Evolutionary conservation across 768 basidiomycete genomes (phyloP), one percentile per base, ranked within the genome.

Genomic region (Phaeolepiota aurea): DNA sequence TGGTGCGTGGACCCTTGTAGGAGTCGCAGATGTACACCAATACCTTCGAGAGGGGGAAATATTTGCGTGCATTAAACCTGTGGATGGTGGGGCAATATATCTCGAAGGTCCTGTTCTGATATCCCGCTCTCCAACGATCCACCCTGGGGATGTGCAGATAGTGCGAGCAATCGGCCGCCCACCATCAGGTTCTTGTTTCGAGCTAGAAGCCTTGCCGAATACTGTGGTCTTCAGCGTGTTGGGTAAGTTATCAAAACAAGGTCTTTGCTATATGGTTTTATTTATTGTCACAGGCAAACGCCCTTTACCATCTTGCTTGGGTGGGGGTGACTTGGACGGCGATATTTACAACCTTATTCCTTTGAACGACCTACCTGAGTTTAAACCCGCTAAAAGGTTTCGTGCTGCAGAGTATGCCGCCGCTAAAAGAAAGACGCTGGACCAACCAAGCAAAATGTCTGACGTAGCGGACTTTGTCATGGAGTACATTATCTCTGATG

Each of bases 251-350:
- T n/a, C n/a, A n/a, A n/a, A 36, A 28, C 13, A n/a, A 4, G 12
- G 28, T 7, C 33, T 3, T 4, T 14, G 21, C 28, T 15, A 14
- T 13, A 13, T 15, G 20, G n/a, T n/a, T n/a, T n/a, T n/a, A n/a
- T n/a, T n/a, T n/a, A 28, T 28, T 28, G 25, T 28, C 38, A 2
- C 38, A 82, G 82, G 81, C 4, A 40, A 54, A 12, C 68, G 82
- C 13, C 79, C 83, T 0, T 49, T 84, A 12, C 72, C 79, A 0
- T 76, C 78, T 2, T 78, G 64, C 43, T 64, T 82, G 0, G 80
- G 81, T 2, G 82, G 82, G 1, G 82, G 82, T 0, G 83, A 85
- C 51, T 59, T 83, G 7, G 82, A 86, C 51, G 82, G 81, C 16
- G 79, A 82, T 42, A 54, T 63, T 7, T 81, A 76, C 44, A 77